phyloP scores from a whole-genome alignment of 2,329 filamentous ascomycete genomes.

The Aspergillus sp. region DNA sequence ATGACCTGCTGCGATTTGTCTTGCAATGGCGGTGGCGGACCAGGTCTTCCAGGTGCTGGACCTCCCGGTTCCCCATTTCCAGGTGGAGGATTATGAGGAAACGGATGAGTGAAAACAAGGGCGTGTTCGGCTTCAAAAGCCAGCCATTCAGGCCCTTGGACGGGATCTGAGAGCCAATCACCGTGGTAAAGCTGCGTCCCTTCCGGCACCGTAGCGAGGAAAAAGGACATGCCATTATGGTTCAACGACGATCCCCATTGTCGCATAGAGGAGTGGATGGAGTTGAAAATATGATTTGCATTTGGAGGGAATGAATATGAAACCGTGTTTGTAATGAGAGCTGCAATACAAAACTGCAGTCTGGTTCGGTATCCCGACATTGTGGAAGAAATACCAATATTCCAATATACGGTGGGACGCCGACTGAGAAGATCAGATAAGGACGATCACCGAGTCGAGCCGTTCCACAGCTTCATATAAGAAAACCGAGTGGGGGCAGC shows the following conservation, averaged over 20 bases:
- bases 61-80: background rate
- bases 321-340: background rate
- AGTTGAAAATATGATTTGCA: constrained; percentile 69
- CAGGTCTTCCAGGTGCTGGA: background rate
- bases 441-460: background rate
- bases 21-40: background rate
- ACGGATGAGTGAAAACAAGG: constrained; percentile 57
- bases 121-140: constrained; percentile 78
- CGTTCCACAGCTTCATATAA: background rate
- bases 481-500: background rate
- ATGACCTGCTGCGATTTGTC: background rate
- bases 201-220: constrained; percentile 63
- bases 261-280: constrained; percentile 68
- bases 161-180: constrained; percentile 43
- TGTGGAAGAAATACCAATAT: background rate
- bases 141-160: constrained; percentile 65
- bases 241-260: constrained; percentile 72
- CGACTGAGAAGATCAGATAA: constrained; percentile 1
- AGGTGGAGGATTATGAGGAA: constrained; percentile 11
- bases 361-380: background rate
- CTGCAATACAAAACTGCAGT: background rate
- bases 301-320: constrained; percentile 38
- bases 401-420: background rate
- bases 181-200: constrained; percentile 71
- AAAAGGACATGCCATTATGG: constrained; percentile 74